A percentile compares a stretch with the other conserved stretches of the same genome.
Conservation (phyloP, 2,329 filamentous ascomycete species). For the Pseudogymnoascus sp. region DNA sequence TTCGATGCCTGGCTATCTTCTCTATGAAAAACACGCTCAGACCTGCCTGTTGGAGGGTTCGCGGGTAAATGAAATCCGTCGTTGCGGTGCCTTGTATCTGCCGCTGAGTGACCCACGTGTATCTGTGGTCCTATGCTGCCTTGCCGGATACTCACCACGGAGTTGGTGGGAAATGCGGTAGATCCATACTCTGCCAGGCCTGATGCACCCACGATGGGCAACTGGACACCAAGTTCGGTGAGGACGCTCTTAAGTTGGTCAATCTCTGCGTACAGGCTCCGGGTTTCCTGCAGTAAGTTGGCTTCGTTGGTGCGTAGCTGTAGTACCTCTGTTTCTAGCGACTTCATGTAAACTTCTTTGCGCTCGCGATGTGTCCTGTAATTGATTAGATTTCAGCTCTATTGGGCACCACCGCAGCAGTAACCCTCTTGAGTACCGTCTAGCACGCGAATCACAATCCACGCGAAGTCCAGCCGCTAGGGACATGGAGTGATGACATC, state of each 20-base stretch:
- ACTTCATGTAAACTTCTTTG: conserved; percentile 26
- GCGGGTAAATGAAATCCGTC: neutral
- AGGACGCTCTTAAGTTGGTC: conserved; percentile 16
- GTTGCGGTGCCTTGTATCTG: conserved; percentile 12
- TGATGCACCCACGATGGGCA: neutral
- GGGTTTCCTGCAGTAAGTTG: conserved; percentile 17
- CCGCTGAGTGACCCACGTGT: conserved; percentile 11
- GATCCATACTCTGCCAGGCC: neutral
- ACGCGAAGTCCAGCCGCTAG: neutral
- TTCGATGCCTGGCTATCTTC: neutral
- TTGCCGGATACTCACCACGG: neutral
- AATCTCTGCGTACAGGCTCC: conserved; percentile 18
- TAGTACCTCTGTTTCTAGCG: conserved; percentile 24
- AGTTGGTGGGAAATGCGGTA: conserved; percentile 13
- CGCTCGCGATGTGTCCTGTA: conserved; percentile 27
- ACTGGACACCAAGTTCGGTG: neutral
- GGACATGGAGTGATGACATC: too few relatives aligned
- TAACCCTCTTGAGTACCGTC: neutral
- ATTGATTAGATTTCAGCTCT: neutral
- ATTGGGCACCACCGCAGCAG: neutral
- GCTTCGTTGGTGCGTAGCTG: conserved; percentile 20
- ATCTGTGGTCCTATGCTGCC: conserved; percentile 1
- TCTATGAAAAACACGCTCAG: neutral
- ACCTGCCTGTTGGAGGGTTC: neutral
- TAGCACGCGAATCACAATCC: neutral